Conservation (phyloP, 2,329 filamentous ascomycete species). For the Nemania sp. region DNA sequence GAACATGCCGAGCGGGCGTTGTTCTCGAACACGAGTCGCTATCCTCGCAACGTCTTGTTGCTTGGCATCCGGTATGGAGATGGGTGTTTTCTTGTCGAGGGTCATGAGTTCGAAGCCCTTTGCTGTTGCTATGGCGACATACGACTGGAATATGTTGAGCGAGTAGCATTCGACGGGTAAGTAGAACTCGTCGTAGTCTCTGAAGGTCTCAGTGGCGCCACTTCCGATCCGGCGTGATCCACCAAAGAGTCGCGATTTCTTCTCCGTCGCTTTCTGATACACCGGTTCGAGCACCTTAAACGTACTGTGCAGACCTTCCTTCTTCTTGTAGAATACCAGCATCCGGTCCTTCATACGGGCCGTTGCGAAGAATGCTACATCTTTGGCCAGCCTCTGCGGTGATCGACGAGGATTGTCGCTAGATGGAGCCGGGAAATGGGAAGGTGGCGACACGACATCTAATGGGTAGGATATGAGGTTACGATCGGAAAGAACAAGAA, state of each 20-base stretch:
- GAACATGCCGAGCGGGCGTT: conserved; percentile 94
- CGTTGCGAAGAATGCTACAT: conserved; percentile 95
- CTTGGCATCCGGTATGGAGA: conserved; percentile 87
- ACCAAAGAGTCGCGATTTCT: conserved; percentile 70
- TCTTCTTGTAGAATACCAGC: conserved; percentile 95
- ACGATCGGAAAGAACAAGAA: conserved; percentile 88
- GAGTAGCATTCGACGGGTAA: conserved; percentile 93
- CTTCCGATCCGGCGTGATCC: conserved; percentile 57
- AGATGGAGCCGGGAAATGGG: conserved; percentile 61
- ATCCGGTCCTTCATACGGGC: conserved; percentile 97
- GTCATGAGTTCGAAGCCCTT: conserved; percentile 96
- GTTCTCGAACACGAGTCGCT: conserved; percentile 77
- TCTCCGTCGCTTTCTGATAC: conserved; percentile 87
- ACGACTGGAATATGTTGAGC: conserved; percentile 94
- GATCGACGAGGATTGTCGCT: conserved; percentile 78
- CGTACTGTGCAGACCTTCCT: conserved; percentile 86
- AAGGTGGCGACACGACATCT: conserved; percentile 74
- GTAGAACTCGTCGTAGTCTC: conserved; percentile 98
- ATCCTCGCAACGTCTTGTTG: conserved; percentile 81
- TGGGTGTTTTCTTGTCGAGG: conserved; percentile 93
- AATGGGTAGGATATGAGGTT: conserved; percentile 91
- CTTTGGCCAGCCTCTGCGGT: conserved; percentile 89
- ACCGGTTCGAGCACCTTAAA: conserved; percentile 98
- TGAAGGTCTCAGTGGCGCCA: conserved; percentile 90
- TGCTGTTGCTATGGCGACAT: conserved; percentile 86